A percentile compares a stretch with the other conserved stretches of the same genome.
These are phyloP conservation scores for Cercospora sp. DNA, from an alignment of 2,329 filamentous ascomycete species.

Conservation along the genomic window DNA sequence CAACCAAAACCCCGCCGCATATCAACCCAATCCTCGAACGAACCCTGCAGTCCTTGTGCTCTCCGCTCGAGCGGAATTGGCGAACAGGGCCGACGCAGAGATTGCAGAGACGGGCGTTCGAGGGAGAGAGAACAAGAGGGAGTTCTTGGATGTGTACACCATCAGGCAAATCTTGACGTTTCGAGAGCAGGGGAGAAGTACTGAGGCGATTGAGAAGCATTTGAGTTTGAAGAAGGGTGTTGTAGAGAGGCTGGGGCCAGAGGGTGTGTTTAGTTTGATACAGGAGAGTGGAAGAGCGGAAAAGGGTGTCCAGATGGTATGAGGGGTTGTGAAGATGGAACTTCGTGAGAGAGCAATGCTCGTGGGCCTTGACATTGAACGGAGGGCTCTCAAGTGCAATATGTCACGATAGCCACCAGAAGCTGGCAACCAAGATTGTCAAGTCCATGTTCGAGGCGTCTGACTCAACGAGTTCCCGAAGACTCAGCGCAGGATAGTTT, in stretches of 20 bases:
- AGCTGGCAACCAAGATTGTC: neutral
- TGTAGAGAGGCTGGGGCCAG: conserved; percentile 35
- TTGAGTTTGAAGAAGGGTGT: conserved; percentile 40
- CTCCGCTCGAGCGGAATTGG: conserved; percentile 52
- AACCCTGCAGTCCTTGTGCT: conserved; percentile 60
- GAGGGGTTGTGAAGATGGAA: conserved; percentile 11
- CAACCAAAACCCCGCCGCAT: conserved; percentile 39
- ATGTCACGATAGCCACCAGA: neutral
- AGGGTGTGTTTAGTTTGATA: conserved; percentile 36
- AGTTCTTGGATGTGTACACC: conserved; percentile 48
- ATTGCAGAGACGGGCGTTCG: conserved; percentile 47
- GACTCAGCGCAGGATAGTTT: neutral
- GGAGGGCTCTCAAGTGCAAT: neutral
- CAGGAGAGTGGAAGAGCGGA: conserved; percentile 35
- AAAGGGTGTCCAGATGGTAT: conserved; percentile 36
- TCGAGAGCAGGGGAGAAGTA: conserved; percentile 36
- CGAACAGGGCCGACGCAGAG: conserved; percentile 56
- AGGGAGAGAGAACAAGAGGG: conserved; percentile 43
- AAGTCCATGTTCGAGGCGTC: neutral
- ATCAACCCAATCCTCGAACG: conserved; percentile 38
- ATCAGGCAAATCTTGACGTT: conserved; percentile 40
- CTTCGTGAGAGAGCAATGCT: neutral
- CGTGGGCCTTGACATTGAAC: neutral
- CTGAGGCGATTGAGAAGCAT: conserved; percentile 36
- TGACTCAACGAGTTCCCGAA: neutral